Evolutionary conservation across 2,329 filamentous ascomycete genomes (phyloP).

Genomic region (Epichloe coenophiala): DNA sequence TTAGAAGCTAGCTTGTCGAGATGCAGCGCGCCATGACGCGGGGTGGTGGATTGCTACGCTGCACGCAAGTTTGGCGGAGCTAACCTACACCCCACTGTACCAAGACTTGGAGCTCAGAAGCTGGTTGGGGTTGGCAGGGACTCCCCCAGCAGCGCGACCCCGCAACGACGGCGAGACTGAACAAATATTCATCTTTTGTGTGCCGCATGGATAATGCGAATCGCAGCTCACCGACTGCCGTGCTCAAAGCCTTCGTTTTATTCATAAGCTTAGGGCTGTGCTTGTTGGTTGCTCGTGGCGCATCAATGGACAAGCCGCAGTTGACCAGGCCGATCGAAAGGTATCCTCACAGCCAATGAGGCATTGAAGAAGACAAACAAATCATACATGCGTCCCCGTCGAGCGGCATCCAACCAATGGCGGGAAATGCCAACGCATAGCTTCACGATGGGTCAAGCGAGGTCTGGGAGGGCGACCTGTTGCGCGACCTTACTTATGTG

Average conservation of each 20-base stretch:
- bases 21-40: not conserved
- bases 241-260: too few relatives aligned
- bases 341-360: not conserved
- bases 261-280: too few relatives aligned
- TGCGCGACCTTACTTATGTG: not conserved
- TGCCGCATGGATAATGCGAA: too few relatives aligned
- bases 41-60: not conserved
- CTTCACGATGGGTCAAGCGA: not conserved
- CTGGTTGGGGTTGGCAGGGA: too few relatives aligned
- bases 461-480: not conserved
- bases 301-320: not conserved
- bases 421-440: constrained; percentile 1
- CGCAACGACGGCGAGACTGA: too few relatives aligned
- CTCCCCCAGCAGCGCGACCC: too few relatives aligned
- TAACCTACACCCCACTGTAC: too few relatives aligned
- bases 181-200: too few relatives aligned
- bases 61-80: too few relatives aligned
- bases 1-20: not conserved
- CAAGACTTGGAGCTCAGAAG: too few relatives aligned
- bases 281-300: too few relatives aligned
- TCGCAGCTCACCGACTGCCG: too few relatives aligned
- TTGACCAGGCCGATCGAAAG: not conserved
- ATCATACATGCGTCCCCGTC: not conserved
- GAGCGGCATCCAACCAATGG: not conserved
- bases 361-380: not conserved